Percentiles rank a stretch among this genome's conserved stretches.
phyloP scores from a whole-genome alignment of 2,329 filamentous ascomycete species.

The Clarireedia hainanense region DNA sequence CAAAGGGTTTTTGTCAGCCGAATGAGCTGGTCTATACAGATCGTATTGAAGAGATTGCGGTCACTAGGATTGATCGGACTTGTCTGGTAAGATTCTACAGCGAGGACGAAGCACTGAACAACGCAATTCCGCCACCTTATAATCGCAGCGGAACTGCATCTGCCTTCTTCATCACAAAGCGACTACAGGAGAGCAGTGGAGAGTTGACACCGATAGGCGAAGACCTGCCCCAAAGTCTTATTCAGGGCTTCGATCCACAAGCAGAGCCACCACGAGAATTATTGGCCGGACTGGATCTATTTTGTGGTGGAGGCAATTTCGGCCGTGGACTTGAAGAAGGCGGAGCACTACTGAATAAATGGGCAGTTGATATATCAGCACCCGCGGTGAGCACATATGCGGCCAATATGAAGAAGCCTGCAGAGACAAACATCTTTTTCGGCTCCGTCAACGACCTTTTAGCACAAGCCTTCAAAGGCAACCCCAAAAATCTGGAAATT shows the following conservation, averaged over 20 bases:
- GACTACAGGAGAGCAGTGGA: conserved; percentile 24
- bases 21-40: conserved; percentile 48
- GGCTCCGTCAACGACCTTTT: conserved; percentile 69
- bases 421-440: conserved; percentile 46
- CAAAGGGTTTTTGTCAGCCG: conserved; percentile 13
- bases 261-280: conserved; percentile 26
- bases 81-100: conserved; percentile 54
- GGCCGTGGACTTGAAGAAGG: conserved; percentile 70
- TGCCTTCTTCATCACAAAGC: conserved; percentile 53
- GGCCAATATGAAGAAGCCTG: conserved; percentile 48
- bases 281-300: conserved; percentile 61
- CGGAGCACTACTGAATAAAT: conserved; percentile 54
- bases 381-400: conserved; percentile 65
- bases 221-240: conserved; percentile 32
- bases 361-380: conserved; percentile 58
- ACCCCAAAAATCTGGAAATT: conserved; percentile 35
- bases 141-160: conserved; percentile 56
- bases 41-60: conserved; percentile 33
- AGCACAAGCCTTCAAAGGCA: conserved; percentile 43
- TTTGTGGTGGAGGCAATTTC: conserved; percentile 71
- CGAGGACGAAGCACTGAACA: conserved; percentile 24
- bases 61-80: conserved; percentile 39
- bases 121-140: conserved; percentile 53
- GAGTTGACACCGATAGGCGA: conserved; percentile 31
- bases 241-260: conserved; percentile 48